Base-by-base conservation (phyloP, 208 protist species). In the Trypanosoma mega region DNA sequence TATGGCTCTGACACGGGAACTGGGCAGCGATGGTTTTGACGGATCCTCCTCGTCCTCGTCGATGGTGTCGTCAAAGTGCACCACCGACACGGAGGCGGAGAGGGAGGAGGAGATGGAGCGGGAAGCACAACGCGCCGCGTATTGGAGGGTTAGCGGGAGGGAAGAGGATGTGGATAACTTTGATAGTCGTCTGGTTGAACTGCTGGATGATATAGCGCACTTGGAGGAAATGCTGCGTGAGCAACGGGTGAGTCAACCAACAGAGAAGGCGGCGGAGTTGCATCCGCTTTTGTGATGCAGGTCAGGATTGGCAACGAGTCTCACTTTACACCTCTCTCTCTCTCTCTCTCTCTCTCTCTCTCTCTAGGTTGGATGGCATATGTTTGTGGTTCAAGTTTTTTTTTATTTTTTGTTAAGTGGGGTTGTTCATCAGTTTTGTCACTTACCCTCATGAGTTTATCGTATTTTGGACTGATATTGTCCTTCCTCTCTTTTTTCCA, bases 51-150 rank as follows among this genome's bases (percentile, higher is more conserved):
- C 18, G 5, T 20, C 27, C 33, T 58, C 52, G 26, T 57, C 51
- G 33, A 8, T 26, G n/a, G 14, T n/a, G n/a, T 45, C 44, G 23
- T 52, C 57, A 11, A 55, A 31, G n/a, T 53, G 37, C 41, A 63
- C 47, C 7, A 52, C 29, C 1, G 57, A 63, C 34, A 14, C 11
- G 5, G 57, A 54, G 44, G 43, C 57, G 4, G 57, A 63, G 44
- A 20, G 36, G 2, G 57, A 33, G 27, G 57, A 7, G 43, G 57
- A 41, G 21, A 36, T 46, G 27, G 26, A 14, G 12, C 26, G 49
- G 23, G 9, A 39, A 12, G 6, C 8, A 16, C 45, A n/a, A 14
- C 14, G 45, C 45, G 23, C 12, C 9, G 12, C 45, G 11, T 31
- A 50, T 14, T n/a, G 21, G 23, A 7, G 45, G 14, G 14, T 30